Base-by-base conservation (phyloP, 2,329 filamentous ascomycete genomes). In the Septoria linicola region DNA sequence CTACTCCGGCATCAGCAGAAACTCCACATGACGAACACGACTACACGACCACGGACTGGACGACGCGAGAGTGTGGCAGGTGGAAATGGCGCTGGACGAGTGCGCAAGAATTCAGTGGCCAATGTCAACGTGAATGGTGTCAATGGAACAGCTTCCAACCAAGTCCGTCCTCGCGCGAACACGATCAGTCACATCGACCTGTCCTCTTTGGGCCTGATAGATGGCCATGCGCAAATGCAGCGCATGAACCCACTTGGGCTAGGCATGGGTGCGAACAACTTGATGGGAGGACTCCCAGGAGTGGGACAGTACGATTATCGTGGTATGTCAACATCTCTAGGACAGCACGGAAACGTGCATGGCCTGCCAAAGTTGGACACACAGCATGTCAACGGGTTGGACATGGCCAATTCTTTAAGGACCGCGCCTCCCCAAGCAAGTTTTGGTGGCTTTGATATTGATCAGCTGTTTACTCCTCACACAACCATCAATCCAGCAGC, bases 1-100 rank as follows among this genome's bases (percentile, higher is more conserved):
- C 80, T 99, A 49, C 76, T 99, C 60, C 84, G 93, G 53, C 93
- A 99, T 73, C 93, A 99, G 78, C 93, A 99, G 77, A 99, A 99
- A 78, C 81, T 99, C 41, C 93, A 99, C 70, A 89, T 95, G 79
- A 89, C 89, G 20, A 88, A 89, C 10, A 90, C 90, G 0, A 88
- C 93, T 4, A 90, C 90, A 39, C 83, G 91, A 54, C 90, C 91
- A 39, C 84, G 91, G 63, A 91, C 89, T 63, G 77, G 73, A 62
- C 87, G 92, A 60, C 83, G 93, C 59, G 93, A 97, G 73, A 97
- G 93, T 70, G 87, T 80, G 4, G 80, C 87, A 54, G 89, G 87
- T 48, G 82, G 86, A 54, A 78, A 80, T 5, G 80, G 82, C 11
- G 77, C 84, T 59, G 86, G 83, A 60, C 81, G 90, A 54, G 89